Conservation (phyloP, 1,284 basidiomycete genomes). For the Prillingera fragicola region DNA sequence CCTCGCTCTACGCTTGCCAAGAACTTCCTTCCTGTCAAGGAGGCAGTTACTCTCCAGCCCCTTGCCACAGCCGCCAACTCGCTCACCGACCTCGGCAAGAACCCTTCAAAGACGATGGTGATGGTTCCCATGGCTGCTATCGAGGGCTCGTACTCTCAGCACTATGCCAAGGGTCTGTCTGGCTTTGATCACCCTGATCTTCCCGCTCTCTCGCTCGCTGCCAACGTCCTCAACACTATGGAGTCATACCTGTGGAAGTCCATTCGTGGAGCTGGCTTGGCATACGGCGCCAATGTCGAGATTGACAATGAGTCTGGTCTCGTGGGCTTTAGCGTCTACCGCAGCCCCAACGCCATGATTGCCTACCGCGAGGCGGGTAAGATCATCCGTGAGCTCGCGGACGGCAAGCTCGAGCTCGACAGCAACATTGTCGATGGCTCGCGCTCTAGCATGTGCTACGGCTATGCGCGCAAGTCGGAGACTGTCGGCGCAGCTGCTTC, state of each 20-base stretch:
- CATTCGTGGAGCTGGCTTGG: constrained; percentile 85
- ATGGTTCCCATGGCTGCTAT: constrained; percentile 87
- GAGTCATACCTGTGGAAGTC: constrained; percentile 92
- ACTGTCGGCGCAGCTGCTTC: constrained; percentile 77
- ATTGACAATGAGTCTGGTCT: constrained; percentile 77
- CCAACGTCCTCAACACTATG: constrained; percentile 84
- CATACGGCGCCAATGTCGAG: constrained; percentile 81
- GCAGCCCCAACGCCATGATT: constrained; percentile 78
- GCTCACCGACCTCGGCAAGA: constrained; percentile 67
- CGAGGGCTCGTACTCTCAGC: constrained; percentile 82
- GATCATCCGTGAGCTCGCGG: constrained; percentile 67
- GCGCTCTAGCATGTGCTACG: constrained; percentile 83
- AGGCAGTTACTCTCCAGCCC: constrained; percentile 56
- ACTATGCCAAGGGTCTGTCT: constrained; percentile 68
- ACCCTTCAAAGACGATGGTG: constrained; percentile 69
- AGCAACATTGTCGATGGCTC: constrained; percentile 82
- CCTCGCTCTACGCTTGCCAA: constrained; percentile 67
- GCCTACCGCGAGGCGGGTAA: constrained; percentile 76
- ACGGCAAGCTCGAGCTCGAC: constrained; percentile 79
- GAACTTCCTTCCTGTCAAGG: constrained; percentile 60
- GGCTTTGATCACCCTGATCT: constrained; percentile 80
- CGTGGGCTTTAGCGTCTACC: constrained; percentile 73
- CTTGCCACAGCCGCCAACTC: constrained; percentile 66
- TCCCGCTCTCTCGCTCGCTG: constrained; percentile 75
- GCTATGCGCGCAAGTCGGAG: constrained; percentile 71